Base-by-base conservation (phyloP, 371 early-diverging fungal species). In the Mortierella polycephala region DNA sequence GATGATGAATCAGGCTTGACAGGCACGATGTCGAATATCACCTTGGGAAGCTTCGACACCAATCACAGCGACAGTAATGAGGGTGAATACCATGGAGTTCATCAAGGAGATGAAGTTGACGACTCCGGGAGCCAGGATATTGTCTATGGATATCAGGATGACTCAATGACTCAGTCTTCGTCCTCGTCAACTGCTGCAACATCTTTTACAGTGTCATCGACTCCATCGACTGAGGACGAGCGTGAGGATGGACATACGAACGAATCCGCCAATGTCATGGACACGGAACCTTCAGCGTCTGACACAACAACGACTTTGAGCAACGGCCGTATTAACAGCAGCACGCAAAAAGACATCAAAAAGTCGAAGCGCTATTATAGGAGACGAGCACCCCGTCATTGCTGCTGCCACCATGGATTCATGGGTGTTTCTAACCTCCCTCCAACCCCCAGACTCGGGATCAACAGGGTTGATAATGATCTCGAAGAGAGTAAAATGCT, bases 391-490 rank as follows among this genome's bases (percentile, higher is more conserved):
- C 20, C 45, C 56, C 37, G 49, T 5, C 37, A 30, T 39, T 67
- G 60, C 41, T 21, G 50, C 41, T 67, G 68, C 13, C 52, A 50
- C 20, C 40, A 21, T 13, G 40, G n/a, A 8, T 39, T 12, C 14
- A 20, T 12, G 13, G 50, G 37, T 2, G 20, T 57, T 1, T 20
- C 30, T 2, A 14, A 5, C 5, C 57, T 9, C 7, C 16, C 16
- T 16, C 37, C 54, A 10, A n/a, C 18, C 5, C 67, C 57, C 23
- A 61, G 66, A 13, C 53, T 45, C 16, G 72, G 74, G 7, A 74
- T 74, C 44, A 74, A 74, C 21, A 45, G 74, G 2, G 67, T 74
- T 10, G 67, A 59, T 37, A 57, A 64, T 21, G 62, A 60, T 44
- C 55, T 60, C 18, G 64, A 60, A 16, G 64, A 74, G 23, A 68